Evolutionary conservation across 345 rosid genomes (phyloP).

Genomic region (Syzygium aromaticum): DNA sequence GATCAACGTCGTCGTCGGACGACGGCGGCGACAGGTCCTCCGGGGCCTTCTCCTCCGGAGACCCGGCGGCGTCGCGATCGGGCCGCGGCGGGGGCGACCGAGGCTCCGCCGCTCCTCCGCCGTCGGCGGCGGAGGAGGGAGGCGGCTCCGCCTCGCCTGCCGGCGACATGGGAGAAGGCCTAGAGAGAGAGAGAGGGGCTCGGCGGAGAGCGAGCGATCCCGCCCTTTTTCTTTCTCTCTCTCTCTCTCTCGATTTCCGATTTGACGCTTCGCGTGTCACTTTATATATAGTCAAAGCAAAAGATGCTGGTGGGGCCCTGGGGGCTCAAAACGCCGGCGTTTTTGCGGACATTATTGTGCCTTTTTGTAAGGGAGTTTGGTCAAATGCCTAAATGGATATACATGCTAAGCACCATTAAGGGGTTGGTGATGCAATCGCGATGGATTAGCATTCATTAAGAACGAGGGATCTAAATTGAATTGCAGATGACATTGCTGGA

Average conservation of each 20-base stretch:
- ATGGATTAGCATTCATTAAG: no score
- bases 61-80: constrained; percentile 11
- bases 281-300: neutral
- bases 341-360: neutral
- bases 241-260: neutral
- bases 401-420: neutral
- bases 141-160: constrained; percentile 14
- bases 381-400: neutral
- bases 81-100: neutral
- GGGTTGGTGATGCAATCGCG: neutral
- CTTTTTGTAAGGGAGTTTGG: neutral
- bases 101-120: neutral
- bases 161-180: constrained; percentile 20
- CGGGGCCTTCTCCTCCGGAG: constrained; percentile 14
- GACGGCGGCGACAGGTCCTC: constrained; percentile 16
- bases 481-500: neutral
- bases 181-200: constrained; percentile 10
- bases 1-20: constrained; percentile 32
- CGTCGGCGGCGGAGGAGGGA: neutral
- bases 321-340: no score
- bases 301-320: no score
- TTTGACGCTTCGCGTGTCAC: neutral
- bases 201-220: neutral
- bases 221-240: neutral
- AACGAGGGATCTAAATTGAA: neutral